Evolutionary conservation across 208 protist species (phyloP).

Genomic region (Lotmaria passim): DNA sequence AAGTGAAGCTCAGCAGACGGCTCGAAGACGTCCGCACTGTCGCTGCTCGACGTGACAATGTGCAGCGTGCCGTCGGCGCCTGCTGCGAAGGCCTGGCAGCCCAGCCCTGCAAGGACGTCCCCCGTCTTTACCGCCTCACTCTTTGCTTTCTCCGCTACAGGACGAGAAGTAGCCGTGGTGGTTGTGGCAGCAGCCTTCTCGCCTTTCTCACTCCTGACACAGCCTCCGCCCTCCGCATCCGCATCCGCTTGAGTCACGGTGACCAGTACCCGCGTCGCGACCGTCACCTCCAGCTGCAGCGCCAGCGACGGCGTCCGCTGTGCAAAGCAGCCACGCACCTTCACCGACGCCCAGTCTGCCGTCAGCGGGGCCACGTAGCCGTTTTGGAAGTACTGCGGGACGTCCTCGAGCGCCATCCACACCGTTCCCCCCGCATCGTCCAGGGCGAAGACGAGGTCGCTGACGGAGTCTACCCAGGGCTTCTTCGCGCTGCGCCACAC

Average conservation of each 20-base stretch:
- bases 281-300: conserved; percentile 50
- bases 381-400: conserved; percentile 65
- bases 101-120: conserved; percentile 7
- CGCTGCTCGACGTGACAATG: conserved; percentile 11
- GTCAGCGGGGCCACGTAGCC: conserved; percentile 50
- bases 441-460: conserved; percentile 32
- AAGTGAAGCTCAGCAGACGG: conserved; percentile 28
- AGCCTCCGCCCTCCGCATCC: too few relatives aligned
- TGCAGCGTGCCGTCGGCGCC: conserved; percentile 2
- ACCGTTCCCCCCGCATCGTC: conserved; percentile 23
- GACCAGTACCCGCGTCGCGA: conserved; percentile 36
- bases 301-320: conserved; percentile 43
- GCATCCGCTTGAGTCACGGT: conserved; percentile 50
- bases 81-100: conserved; percentile 14
- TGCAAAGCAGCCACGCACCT: conserved; percentile 44
- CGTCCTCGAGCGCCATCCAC: conserved; percentile 70
- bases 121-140: conserved; percentile 2
- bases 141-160: background rate
- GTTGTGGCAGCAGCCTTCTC: too few relatives aligned
- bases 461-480: conserved; percentile 47
- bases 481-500: conserved; percentile 48
- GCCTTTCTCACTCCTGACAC: too few relatives aligned
- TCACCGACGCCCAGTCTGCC: conserved; percentile 26
- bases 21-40: conserved; percentile 30
- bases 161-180: background rate